phyloP scores from a whole-genome alignment of 495 filamentous ascomycete species.

The Neurospora africana region DNA sequence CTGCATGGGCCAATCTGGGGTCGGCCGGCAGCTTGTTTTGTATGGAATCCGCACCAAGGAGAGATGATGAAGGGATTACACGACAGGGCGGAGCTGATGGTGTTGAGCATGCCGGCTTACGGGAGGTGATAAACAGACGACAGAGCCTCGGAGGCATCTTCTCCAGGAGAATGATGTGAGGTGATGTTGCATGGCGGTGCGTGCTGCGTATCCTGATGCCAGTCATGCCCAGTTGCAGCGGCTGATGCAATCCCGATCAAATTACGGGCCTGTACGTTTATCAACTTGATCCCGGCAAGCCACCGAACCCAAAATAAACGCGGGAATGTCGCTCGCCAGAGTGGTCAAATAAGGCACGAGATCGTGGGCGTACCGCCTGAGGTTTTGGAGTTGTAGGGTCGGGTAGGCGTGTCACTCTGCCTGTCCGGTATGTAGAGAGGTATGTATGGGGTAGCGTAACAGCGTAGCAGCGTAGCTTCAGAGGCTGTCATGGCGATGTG shows the following conservation, averaged over 20 bases:
- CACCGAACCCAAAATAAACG: constrained; percentile 14
- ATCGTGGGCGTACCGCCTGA: background rate
- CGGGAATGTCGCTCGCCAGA: constrained; percentile 2
- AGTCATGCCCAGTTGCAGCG: constrained; percentile 6
- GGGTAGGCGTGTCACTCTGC: background rate
- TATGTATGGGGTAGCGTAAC: background rate
- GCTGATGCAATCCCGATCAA: constrained; percentile 14
- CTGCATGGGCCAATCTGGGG: background rate
- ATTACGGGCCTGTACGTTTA: constrained; percentile 2
- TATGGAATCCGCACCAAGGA: background rate
- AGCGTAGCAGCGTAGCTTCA: background rate
- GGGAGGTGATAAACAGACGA: background rate
- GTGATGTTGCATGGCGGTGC: background rate
- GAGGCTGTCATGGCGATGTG: background rate
- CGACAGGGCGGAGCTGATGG: background rate
- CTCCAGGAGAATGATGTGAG: background rate
- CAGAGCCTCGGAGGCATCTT: background rate
- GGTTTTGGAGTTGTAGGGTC: background rate
- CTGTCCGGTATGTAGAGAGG: background rate
- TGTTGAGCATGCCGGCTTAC: background rate
- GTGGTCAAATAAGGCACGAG: background rate
- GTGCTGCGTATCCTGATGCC: background rate
- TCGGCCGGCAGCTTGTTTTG: background rate
- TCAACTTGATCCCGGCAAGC: constrained; percentile 1
- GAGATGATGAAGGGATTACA: background rate